Base-by-base conservation (phyloP, 78 protist genomes). In the Dictyostelium purpureum region DNA sequence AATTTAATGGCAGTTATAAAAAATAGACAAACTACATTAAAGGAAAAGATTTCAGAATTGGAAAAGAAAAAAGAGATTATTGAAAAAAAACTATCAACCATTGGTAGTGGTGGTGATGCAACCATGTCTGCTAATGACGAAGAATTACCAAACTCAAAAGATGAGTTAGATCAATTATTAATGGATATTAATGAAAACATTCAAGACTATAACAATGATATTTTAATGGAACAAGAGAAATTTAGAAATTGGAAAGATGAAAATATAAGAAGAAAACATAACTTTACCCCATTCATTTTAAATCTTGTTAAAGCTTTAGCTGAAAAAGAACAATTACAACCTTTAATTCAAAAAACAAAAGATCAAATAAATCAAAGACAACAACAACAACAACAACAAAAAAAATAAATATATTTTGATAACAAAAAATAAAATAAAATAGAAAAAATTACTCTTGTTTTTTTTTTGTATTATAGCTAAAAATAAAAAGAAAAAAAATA, bases 201-300 rank as follows among this genome's bases (percentile, higher is more conserved):
- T 24, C 77, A 56, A 16, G 26, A 12, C 11, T 10, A 28, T 45
- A 79, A 79, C 6, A 82, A 89, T 16, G 82, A 80, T 10, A 57
- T 89, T n/a, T 43, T 56, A 24, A 45, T 65, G 59, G 94, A 89
- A 51, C 77, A 89, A 69, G 94, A 89, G 56, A 89, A 89, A 74
- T 89, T 78, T 28, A 73, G 59, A 24, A 43, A 47, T 16, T 89
- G 88, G 89, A 77, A 56, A 80, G 65, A 45, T 3, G 99, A 98
- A 56, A 98, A 98, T 67, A 49, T 79, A 19, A 77, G 99, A 26
- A 63, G 99, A 18, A 89, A 94, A 66, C 98, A 97, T 89, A 97
- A 98, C 79, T 98, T 95, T 47, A 66, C 97, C 0, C 99, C 99
- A n/a, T 96, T 98, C 85, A 40, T 98, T 54, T 28, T 97, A 12